A percentile compares a stretch with the other conserved stretches of the same genome.
phyloP scores from a whole-genome alignment of 192 early-diverging fungal genomes.

The Entomortierella lignicola region DNA sequence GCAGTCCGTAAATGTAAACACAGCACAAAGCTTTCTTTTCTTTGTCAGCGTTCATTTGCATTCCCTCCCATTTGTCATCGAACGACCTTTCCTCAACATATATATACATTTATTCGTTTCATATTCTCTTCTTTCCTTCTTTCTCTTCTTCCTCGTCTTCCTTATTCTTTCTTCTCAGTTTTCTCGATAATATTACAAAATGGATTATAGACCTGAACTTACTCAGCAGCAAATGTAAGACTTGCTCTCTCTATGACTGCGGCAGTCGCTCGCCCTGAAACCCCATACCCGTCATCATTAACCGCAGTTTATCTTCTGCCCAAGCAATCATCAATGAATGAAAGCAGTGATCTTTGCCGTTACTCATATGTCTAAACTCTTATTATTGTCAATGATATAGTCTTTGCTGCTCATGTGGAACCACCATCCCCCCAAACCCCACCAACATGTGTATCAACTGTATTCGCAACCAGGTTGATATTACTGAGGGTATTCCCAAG shows the following conservation, averaged over 20 bases:
- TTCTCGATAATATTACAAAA: conserved; percentile 12
- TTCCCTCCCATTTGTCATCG: conserved; percentile 28
- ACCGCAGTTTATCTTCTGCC: too few species aligned
- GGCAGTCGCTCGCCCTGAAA: neutral
- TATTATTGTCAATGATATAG: too few species aligned
- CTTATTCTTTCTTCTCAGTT: neutral
- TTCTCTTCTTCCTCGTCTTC: neutral
- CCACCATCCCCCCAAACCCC: conserved; percentile 93
- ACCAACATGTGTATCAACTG: conserved; percentile 99
- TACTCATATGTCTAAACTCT: too few species aligned
- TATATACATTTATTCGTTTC: too few species aligned
- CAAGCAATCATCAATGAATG: too few species aligned
- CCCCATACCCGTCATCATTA: too few species aligned
- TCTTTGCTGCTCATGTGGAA: conserved; percentile 95
- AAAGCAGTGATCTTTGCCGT: neutral
- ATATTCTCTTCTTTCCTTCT: neutral
- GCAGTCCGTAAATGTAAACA: too few species aligned
- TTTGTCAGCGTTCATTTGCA: neutral
- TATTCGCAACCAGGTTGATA: conserved; percentile 96
- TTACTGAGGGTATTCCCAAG: conserved; percentile 98
- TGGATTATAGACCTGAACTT: conserved; percentile 67
- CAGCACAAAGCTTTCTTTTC: neutral
- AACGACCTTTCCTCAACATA: neutral
- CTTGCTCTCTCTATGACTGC: neutral
- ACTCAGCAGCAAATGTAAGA: conserved; percentile 66